Base-by-base conservation (phyloP, 2,329 filamentous ascomycete genomes). In the Lasiodiplodia gonubiensis region DNA sequence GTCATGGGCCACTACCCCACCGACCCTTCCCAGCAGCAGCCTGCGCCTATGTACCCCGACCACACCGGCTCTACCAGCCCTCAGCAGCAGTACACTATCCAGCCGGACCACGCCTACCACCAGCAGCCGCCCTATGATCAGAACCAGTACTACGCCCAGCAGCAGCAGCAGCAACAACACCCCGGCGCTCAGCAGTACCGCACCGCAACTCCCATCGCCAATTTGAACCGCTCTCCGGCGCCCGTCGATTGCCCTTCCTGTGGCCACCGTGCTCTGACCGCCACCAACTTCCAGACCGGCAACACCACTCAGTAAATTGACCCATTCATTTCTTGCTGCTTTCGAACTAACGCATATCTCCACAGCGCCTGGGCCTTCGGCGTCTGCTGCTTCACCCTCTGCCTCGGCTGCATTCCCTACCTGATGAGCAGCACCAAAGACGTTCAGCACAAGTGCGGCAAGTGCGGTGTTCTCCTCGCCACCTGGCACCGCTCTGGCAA, bases 371-470 rank as follows among this genome's bases (percentile, higher is more conserved):
- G 82, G 83, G 83, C 80, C 11, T 73, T 78, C 4, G 71, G 80
- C 27, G 71, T 83, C 57, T 85, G 83, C 75, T 78, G 83, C 75
- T 78, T 75, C 67, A 74, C 79, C 64, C 72, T 61, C 73, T 82
- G 80, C 69, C 70, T 84, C 4, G 81, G 83, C 14, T 85, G 82
- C 70, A 79, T 85, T 54, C 83, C 83, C 0, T 85, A 85, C 69
- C 48, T 84, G 35, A 79, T 84, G 72, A 78, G 78, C 30, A 79
- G 77, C 52, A 74, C 82, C 64, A 85, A 85, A 73, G 81, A 85
- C 65, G 80, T 83, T 4, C 73, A 81, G 69, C 83, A 85, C 71
- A 79, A 79, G 68, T 85, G 83, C 66, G 81, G 81, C 1, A 76
- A 78, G 37, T 85, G 83, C 68, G 79, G 80, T 39, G 75, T 76